Evolutionary conservation across 805 yeast species (phyloP).

Genomic region (Priceomyces melissophilus): DNA sequence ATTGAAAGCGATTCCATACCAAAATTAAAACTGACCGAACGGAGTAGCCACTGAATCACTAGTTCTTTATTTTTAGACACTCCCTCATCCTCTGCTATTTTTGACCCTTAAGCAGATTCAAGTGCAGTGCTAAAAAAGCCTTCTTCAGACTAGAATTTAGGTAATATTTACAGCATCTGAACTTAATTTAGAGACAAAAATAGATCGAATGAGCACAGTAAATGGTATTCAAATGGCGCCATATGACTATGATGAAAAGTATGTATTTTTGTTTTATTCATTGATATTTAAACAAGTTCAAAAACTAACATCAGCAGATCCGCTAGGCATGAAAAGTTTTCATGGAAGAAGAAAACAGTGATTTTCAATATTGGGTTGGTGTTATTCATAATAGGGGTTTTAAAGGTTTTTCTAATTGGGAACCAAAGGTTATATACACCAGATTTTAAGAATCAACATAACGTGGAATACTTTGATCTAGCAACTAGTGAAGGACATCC

Average conservation of each 20-base stretch:
- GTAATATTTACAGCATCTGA: too few relatives aligned
- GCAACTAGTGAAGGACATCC: conserved; percentile 59
- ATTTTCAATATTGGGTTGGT: conserved; percentile 8
- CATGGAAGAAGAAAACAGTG: conserved; percentile 3
- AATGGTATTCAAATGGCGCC: conserved; percentile 20
- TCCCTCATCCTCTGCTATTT: too few relatives aligned
- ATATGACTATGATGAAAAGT: conserved; percentile 16
- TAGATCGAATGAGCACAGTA: conserved; percentile 1
- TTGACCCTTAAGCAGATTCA: too few relatives aligned
- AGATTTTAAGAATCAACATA: conserved; percentile 22
- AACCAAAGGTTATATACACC: conserved; percentile 27
- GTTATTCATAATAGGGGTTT: conserved; percentile 9
- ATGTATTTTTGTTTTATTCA: too few relatives aligned
- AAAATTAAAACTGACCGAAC: too few relatives aligned
- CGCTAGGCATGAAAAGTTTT: conserved; percentile 1
- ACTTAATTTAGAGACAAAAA: neutral
- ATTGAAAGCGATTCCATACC: too few relatives aligned
- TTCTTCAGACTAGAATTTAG: too few relatives aligned
- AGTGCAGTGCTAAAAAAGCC: too few relatives aligned
- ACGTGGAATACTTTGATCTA: conserved; percentile 71
- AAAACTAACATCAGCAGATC: conserved; percentile 1
- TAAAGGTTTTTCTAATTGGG: conserved; percentile 14
- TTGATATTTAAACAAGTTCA: neutral
- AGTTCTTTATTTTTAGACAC: too few relatives aligned
- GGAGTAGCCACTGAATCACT: too few relatives aligned